Conservation (phyloP, 2,329 filamentous ascomycete genomes). For the Colletotrichum abscissum region DNA sequence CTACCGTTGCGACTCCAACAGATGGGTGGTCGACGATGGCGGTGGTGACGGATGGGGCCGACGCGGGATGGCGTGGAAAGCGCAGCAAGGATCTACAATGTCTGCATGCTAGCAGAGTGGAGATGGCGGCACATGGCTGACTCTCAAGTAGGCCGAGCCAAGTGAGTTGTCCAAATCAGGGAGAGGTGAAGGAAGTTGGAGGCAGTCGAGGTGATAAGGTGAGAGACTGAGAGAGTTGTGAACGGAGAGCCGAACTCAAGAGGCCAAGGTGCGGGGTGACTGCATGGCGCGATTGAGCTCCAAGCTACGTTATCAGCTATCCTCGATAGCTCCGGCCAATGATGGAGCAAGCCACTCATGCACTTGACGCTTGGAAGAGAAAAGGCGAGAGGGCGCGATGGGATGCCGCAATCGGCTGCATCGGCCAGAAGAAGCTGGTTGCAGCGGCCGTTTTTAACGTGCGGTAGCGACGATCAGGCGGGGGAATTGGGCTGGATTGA, state of each 20-base stretch:
- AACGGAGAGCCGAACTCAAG: neutral
- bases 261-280: constrained; percentile 5
- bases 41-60: neutral
- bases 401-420: constrained; percentile 21
- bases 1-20: constrained; percentile 6
- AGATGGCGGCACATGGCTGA: constrained; percentile 15
- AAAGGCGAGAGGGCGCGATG: neutral
- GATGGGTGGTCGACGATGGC: neutral
- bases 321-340: constrained; percentile 5
- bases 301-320: constrained; percentile 7
- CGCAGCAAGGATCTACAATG: constrained; percentile 20
- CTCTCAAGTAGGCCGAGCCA: neutral
- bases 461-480: constrained; percentile 23
- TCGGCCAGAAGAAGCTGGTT: constrained; percentile 8
- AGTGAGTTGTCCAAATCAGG: neutral
- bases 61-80: neutral
- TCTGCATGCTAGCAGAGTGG: constrained; percentile 11
- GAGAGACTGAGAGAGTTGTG: neutral
- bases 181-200: neutral
- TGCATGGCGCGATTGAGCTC: constrained; percentile 1
- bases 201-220: constrained; percentile 1
- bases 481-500: neutral
- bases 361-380: neutral
- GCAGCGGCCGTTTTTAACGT: constrained; percentile 19
- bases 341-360: neutral